phyloP scores from a whole-genome alignment of 2,329 filamentous ascomycete genomes.

The Cladophialophora carrionii region DNA sequence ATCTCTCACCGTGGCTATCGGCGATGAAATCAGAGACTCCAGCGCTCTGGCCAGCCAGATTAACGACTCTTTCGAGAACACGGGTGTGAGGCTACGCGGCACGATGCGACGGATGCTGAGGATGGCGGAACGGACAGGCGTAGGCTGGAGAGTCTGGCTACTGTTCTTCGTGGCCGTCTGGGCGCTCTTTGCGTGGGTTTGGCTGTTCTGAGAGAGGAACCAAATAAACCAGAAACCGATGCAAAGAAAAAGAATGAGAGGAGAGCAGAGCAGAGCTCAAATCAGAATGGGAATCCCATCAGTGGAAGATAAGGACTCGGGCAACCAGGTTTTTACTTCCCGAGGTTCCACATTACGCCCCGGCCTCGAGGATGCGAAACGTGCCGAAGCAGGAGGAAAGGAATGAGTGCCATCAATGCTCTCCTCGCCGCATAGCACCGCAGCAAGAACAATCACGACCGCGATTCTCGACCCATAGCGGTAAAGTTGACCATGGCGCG shows the following conservation, averaged over 20 bases:
- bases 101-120: slow-evolving; percentile 97
- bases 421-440: too few species aligned
- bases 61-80: slow-evolving; percentile 91
- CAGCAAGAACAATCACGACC: background rate
- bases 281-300: background rate
- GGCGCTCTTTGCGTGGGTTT: slow-evolving; percentile 86
- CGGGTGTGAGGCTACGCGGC: slow-evolving; percentile 75
- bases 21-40: slow-evolving; percentile 90
- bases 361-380: background rate
- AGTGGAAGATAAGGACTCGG: background rate
- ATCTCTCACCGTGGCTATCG: slow-evolving; percentile 88
- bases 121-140: slow-evolving; percentile 93
- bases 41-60: slow-evolving; percentile 89
- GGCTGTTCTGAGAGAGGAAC: slow-evolving; percentile 68
- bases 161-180: slow-evolving; percentile 83
- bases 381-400: background rate
- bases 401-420: background rate
- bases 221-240: background rate
- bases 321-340: background rate
- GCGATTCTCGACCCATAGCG: background rate
- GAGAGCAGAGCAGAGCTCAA: background rate
- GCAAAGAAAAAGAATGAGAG: background rate
- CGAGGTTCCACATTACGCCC: background rate
- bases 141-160: slow-evolving; percentile 95
- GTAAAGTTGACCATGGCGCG: background rate